Conservation (phyloP, 164 flowering plant species). For the Vitis cinerea region DNA sequence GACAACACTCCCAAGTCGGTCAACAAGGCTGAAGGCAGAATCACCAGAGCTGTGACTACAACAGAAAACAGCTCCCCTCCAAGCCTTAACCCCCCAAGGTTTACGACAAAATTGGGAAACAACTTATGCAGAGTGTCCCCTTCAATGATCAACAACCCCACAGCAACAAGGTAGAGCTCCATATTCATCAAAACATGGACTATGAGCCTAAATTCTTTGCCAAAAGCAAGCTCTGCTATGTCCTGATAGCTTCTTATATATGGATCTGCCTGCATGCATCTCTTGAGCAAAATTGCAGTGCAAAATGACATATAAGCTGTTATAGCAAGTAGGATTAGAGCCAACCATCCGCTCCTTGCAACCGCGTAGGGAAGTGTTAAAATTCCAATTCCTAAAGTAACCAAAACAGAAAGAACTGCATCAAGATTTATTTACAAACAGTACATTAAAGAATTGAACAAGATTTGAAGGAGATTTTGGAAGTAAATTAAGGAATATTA, state of each 20-base stretch:
- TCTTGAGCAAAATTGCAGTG: conserved; percentile 9
- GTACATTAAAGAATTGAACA: too few relatives aligned
- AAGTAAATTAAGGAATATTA: too few relatives aligned
- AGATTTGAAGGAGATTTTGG: too few relatives aligned
- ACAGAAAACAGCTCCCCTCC: too few relatives aligned
- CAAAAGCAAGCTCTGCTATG: conserved; percentile 17
- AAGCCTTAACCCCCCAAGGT: too few relatives aligned
- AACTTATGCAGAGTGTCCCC: too few relatives aligned
- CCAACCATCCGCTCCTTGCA: conserved; percentile 17
- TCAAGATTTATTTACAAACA: too few relatives aligned
- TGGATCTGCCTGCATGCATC: conserved; percentile 18
- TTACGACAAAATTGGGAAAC: too few relatives aligned
- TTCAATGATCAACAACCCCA: not conserved
- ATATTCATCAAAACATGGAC: conserved; percentile 6
- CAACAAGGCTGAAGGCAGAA: too few relatives aligned
- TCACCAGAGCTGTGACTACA: too few relatives aligned
- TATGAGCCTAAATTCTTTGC: conserved; percentile 10
- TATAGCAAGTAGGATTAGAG: conserved; percentile 6
- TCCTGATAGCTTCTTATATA: conserved; percentile 12
- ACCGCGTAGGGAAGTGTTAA: conserved; percentile 10
- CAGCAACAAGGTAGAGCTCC: conserved; percentile 13
- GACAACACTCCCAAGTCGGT: too few relatives aligned
- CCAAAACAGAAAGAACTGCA: too few relatives aligned
- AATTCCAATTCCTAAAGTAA: conserved; percentile 17
- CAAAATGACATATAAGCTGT: conserved; percentile 10